Conservation (phyloP, 1,284 basidiomycete genomes). For the Sporisorium iseilematis-ciliati region DNA sequence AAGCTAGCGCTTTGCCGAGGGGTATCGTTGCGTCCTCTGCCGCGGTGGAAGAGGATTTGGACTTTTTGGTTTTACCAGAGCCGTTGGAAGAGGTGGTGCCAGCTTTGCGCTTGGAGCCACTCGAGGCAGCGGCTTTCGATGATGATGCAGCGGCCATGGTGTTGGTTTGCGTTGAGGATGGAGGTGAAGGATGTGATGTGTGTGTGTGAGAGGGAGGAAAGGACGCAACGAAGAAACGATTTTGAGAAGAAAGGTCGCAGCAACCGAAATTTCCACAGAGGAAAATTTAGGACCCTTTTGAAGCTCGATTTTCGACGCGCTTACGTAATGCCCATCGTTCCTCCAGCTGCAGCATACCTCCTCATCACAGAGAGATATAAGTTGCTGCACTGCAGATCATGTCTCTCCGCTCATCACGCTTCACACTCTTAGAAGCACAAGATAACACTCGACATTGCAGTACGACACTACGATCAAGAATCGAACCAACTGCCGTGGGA, state of each 20-base stretch:
- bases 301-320: slow-evolving; percentile 9
- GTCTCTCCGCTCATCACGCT: too few relatives aligned
- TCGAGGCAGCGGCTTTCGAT: slow-evolving; percentile 5
- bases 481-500: slow-evolving; percentile 41
- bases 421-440: too few relatives aligned
- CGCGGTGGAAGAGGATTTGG: slow-evolving; percentile 6
- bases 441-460: not conserved
- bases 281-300: slow-evolving; percentile 29
- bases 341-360: too few relatives aligned
- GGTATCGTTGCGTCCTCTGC: slow-evolving; percentile 45
- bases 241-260: slow-evolving; percentile 4
- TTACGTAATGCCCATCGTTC: slow-evolving; percentile 30
- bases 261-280: slow-evolving; percentile 17
- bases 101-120: slow-evolving; percentile 28
- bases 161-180: not conserved
- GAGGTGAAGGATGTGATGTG: too few relatives aligned
- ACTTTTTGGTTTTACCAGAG: slow-evolving; percentile 12
- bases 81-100: not conserved
- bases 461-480: too few relatives aligned
- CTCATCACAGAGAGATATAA: not conserved
- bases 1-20: slow-evolving; percentile 60
- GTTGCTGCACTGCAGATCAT: too few relatives aligned
- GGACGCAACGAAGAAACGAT: not conserved
- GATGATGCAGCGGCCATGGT: slow-evolving; percentile 8
- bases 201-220: not conserved